Conservation (phyloP, 140 eudicot genomes). For the Senecio squalidus region DNA sequence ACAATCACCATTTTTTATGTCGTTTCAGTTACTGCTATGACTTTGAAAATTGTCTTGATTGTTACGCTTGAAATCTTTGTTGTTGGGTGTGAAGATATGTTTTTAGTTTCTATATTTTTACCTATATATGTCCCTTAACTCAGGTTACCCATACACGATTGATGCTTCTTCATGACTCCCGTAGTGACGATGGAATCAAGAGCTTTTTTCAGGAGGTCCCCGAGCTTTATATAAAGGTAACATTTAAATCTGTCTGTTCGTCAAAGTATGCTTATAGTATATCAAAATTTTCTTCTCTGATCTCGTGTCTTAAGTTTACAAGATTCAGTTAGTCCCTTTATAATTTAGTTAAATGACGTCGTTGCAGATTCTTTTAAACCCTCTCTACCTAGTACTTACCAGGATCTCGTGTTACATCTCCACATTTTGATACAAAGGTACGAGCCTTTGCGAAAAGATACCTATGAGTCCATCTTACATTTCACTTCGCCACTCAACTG, state of each 20-base stretch:
- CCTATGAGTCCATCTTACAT: constrained; percentile 49
- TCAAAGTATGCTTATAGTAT: no score
- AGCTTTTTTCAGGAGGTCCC: constrained; percentile 98
- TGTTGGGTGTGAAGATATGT: no score
- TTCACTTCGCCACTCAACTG: no score
- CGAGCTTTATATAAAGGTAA: constrained; percentile 89
- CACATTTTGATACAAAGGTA: constrained; percentile 94
- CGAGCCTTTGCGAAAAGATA: constrained; percentile 92
- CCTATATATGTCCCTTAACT: constrained; percentile 35
- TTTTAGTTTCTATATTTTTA: no score
- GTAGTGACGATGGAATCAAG: constrained; percentile 93
- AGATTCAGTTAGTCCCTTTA: background rate
- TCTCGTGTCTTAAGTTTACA: background rate
- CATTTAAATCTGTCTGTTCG: background rate
- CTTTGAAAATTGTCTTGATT: no score
- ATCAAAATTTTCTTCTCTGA: background rate
- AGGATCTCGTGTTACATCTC: constrained; percentile 90
- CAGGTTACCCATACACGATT: constrained; percentile 66
- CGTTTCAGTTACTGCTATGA: no score
- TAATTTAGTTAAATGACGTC: background rate
- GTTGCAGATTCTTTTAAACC: constrained; percentile 78
- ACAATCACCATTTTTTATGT: no score
- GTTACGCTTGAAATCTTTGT: no score
- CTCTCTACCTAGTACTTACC: constrained; percentile 93
- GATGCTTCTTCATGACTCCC: constrained; percentile 98